A percentile compares a stretch with the other conserved stretches of the same genome.
phyloP scores from a whole-genome alignment of 176 grass and related monocot species.

The Aegilops bicornis region DNA sequence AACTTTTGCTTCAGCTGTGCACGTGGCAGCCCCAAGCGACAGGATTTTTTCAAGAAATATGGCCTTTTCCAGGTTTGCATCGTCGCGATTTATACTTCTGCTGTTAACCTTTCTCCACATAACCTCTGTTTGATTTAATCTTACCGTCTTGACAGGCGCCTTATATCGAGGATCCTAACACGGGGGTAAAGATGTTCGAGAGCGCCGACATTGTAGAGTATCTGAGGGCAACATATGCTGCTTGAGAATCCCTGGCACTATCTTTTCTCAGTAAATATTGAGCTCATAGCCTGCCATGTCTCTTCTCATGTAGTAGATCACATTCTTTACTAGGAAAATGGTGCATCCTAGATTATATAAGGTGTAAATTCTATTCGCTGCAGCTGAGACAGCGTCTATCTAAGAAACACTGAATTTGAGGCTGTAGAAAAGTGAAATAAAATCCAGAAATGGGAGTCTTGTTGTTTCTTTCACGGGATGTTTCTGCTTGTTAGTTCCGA shows the following conservation, averaged over 20 bases:
- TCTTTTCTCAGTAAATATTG: not conserved
- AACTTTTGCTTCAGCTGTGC: conserved; percentile 46
- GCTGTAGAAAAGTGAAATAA: too few species aligned
- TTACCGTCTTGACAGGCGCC: conserved; percentile 48
- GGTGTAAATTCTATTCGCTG: not conserved
- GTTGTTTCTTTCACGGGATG: too few species aligned
- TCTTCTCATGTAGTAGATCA: not conserved
- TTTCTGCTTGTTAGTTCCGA: too few species aligned
- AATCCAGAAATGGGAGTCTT: too few species aligned
- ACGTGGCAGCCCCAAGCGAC: conserved; percentile 69
- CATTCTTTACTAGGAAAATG: not conserved
- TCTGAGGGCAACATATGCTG: conserved; percentile 59
- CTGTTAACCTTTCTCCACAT: not conserved
- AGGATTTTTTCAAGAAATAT: conserved; percentile 72
- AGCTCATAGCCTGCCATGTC: not conserved
- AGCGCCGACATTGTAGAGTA: conserved; percentile 80
- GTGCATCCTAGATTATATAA: not conserved
- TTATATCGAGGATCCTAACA: conserved; percentile 94
- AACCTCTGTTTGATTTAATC: not conserved
- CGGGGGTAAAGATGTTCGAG: conserved; percentile 90
- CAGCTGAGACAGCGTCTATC: not conserved
- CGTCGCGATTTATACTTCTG: not conserved
- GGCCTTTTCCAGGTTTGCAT: conserved; percentile 69
- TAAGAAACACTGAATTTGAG: too few species aligned
- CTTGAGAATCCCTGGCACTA: conserved; percentile 11